These are phyloP conservation scores for Boletus huronensis DNA, from an alignment of 768 basidiomycete species.

Conservation along the genomic window DNA sequence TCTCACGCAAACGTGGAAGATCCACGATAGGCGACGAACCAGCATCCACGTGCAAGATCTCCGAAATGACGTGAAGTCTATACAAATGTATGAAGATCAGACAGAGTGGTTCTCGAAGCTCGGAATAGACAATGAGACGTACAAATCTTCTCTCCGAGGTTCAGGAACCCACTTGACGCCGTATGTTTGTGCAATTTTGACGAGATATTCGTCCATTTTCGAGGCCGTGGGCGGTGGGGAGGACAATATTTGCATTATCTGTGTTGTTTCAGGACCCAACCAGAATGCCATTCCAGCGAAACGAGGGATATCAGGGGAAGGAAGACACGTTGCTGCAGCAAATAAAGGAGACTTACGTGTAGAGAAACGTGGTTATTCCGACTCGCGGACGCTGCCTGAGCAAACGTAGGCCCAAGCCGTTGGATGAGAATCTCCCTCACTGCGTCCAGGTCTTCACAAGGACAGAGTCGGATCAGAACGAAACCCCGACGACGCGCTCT, in stretches of 20 bases:
- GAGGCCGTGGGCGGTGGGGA: slow-evolving; percentile 53
- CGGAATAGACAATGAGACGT: slow-evolving; percentile 16
- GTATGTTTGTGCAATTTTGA: slow-evolving; percentile 49
- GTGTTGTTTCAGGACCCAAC: background rate
- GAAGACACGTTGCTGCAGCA: background rate
- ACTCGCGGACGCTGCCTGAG: slow-evolving; percentile 48
- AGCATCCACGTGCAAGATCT: slow-evolving; percentile 48
- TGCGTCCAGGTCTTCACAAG: slow-evolving; percentile 49
- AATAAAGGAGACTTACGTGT: slow-evolving; percentile 34
- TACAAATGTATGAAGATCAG: background rate
- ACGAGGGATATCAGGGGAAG: background rate
- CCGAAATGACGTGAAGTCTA: slow-evolving; percentile 57
- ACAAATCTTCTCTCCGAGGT: slow-evolving; percentile 61
- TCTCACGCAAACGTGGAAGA: slow-evolving; percentile 47
- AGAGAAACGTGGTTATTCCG: slow-evolving; percentile 52
- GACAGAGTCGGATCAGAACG: background rate
- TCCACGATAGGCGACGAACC: slow-evolving; percentile 50
- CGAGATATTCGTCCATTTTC: slow-evolving; percentile 54
- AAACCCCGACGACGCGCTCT: background rate
- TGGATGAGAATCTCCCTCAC: slow-evolving; percentile 54
- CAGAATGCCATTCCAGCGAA: background rate
- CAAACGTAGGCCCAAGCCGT: slow-evolving; percentile 55
- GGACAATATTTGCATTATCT: slow-evolving; percentile 53
- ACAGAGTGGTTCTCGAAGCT: background rate
- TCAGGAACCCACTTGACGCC: slow-evolving; percentile 62